Evolutionary conservation across 805 yeast genomes (phyloP), one percentile per base, ranked within the genome.

Genomic region (Nakazawaea molendinolei): DNA sequence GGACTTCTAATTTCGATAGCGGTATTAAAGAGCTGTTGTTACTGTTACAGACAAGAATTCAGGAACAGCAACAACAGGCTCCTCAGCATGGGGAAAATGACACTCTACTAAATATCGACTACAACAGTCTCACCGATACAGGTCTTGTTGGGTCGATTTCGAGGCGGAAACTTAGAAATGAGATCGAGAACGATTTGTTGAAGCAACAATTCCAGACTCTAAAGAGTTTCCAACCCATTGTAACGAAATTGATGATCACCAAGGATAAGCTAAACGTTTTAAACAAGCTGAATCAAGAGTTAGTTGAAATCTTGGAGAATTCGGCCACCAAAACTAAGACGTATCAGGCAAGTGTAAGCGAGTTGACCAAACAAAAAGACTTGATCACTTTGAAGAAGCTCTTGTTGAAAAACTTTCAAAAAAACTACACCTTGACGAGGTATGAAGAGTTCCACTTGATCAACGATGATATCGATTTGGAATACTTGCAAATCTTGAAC

Each of bases 381-480:
- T 31, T 56, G n/a, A 37, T 69, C 20, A 50, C 48, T n/a, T 44
- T 79, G 33, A 75, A 79, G 47, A 77, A 72, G 48, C 54, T 63
- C 24, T 48, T 84, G 1, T 54, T 84, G 27, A 47, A 56, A 1
- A 65, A 69, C 20, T 73, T 82, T 45, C 75, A 77, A 43, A 64
- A 68, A 4, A 71, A 72, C 39, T 86, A 83, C 50, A 74, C 89
- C 0, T 55, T 90, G 29, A 71, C 70, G 29, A 89, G 79, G 42
- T 71, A 74, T 39, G 97, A 90, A 46, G 79, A 76, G 30, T 81
- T 73, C 47, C 56, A 71, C 5, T 59, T 89, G 26, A 51, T 55
- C 16, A 65, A 67, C 21, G 66, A 64, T 12, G 71, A 63, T 9
- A 61, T 71, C 21, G 61, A 63, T 43, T 46, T 42, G 12, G 63